A percentile compares a stretch with the other conserved stretches of the same genome.
Evolutionary conservation across 2,329 filamentous ascomycete genomes (phyloP).

Genomic region (Ascochyta clinopodiicola): DNA sequence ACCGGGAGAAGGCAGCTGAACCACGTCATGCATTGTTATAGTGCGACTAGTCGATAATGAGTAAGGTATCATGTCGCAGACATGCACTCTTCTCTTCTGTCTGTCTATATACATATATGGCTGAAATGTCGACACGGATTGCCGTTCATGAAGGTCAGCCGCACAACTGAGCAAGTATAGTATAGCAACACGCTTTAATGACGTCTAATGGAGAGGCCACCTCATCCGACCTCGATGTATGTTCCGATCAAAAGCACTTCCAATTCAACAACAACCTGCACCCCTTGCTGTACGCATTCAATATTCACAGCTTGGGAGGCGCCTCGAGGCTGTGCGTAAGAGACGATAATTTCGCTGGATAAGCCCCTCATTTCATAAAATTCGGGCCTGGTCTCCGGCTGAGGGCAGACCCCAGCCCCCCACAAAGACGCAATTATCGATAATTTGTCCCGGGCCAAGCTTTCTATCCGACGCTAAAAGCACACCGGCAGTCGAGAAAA

Average conservation of each 20-base stretch:
- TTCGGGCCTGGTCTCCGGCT: conserved; percentile 3
- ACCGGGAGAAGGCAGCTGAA: background rate
- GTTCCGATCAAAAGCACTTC: background rate
- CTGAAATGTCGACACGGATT: too few relatives aligned
- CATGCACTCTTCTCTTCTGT: too few relatives aligned
- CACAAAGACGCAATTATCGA: background rate
- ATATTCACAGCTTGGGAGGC: too few relatives aligned
- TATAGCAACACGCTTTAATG: background rate
- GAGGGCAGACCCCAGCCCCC: conserved; percentile 10
- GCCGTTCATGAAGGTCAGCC: too few relatives aligned
- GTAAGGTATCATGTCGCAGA: too few relatives aligned
- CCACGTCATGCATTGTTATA: too few relatives aligned
- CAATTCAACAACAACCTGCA: background rate
- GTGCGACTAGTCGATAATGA: too few relatives aligned
- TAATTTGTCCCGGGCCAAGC: conserved; percentile 5
- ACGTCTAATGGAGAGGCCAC: background rate
- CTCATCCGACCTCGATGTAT: background rate
- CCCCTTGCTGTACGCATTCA: background rate
- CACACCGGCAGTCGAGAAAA: conserved; percentile 6
- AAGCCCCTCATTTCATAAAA: background rate
- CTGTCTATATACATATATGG: too few relatives aligned
- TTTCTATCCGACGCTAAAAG: conserved; percentile 6
- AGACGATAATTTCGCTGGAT: background rate
- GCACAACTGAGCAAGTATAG: too few relatives aligned
- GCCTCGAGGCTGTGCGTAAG: too few relatives aligned